Base-by-base conservation (phyloP, 78 protist genomes). In the Capsaspora owczarzaki region DNA sequence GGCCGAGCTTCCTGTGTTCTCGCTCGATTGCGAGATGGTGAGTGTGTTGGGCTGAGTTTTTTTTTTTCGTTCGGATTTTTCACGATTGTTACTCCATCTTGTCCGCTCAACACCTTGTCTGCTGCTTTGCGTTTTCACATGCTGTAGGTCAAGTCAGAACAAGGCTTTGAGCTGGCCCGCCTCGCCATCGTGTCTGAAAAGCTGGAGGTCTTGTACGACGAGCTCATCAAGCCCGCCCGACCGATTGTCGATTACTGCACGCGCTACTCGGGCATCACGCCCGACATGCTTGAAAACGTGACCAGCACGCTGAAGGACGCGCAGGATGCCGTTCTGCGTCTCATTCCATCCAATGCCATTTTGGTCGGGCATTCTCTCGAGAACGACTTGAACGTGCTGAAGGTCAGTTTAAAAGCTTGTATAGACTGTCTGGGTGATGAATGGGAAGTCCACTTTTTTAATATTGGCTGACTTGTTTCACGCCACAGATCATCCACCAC, bases 21-120 rank as follows among this genome's bases (percentile, higher is more conserved):
- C 72, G 19, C 27, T 63, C 41, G 72, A 63, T 16, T 63, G 72
- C 72, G 72, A 63, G 19, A 63, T 63, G 72, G 72, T 63, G 72
- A 25, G 66, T 56, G 35, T 29, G n/a, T n/a, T n/a, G 51, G 51
- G 51, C 51, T 12, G 25, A 46, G 51, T 5, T 46, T 46, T 12
- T 46, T n/a, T 49, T 56, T 6, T 56, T 25, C 20, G 66, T 56
- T 16, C 66, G 66, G 4, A 25, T 16, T 10, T 3, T 16, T 10
- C 8, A 25, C 25, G 35, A 56, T 10, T 56, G 4, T 10, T 25
- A 3, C 29, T 25, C 66, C 14, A 10, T 25, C 4, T 25, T 20
- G 10, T 49, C 56, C 56, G 56, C 56, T 20, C 56, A n/a, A 49
- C 56, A 49, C 56, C 16, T 49, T 16, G 56, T 49, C n/a, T 49